These are phyloP conservation scores for Kappamyces sp. DNA, from an alignment of 192 early-diverging fungal genomes.

Conservation along the genomic window DNA sequence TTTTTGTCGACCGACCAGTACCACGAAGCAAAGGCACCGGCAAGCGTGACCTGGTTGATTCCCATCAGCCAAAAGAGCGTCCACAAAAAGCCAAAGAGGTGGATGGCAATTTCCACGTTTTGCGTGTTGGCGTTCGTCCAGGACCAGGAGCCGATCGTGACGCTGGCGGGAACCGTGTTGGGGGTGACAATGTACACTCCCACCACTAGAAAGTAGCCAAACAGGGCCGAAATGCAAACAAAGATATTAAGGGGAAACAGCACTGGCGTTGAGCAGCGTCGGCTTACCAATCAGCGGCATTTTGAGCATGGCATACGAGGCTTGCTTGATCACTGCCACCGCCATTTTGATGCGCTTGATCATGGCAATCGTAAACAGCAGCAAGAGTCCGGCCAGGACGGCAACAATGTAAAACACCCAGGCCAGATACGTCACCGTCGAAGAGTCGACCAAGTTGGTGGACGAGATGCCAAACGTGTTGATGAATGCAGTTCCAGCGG, in stretches of 20 bases:
- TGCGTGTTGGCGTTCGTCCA: constrained; percentile 19
- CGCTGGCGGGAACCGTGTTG: background rate
- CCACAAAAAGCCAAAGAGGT: constrained; percentile 57
- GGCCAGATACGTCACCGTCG: constrained; percentile 1
- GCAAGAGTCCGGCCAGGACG: constrained; percentile 30
- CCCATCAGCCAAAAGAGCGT: constrained; percentile 38
- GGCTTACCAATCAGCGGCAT: constrained; percentile 43
- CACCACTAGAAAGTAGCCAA: constrained; percentile 29
- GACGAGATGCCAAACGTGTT: constrained; percentile 6
- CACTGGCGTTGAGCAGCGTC: constrained; percentile 16
- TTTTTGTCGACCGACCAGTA: constrained; percentile 53
- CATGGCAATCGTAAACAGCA: constrained; percentile 42
- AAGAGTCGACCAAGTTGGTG: background rate
- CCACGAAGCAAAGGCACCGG: constrained; percentile 46
- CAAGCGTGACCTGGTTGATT: constrained; percentile 41
- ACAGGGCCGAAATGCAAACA: constrained; percentile 4
- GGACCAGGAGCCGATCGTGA: background rate
- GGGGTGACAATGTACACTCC: constrained; percentile 27
- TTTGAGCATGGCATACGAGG: constrained; percentile 27
- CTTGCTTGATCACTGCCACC: constrained; percentile 44
- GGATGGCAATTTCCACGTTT: constrained; percentile 40
- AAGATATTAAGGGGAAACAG: constrained; percentile 31
- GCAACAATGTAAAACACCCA: constrained; percentile 21
- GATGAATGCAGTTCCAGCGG: background rate
- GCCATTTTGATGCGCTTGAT: constrained; percentile 47